Percentiles rank a stretch among this genome's conserved stretches.
Conservation (phyloP, 257 asterid genomes). For the Ophiorrhiza pumila region DNA sequence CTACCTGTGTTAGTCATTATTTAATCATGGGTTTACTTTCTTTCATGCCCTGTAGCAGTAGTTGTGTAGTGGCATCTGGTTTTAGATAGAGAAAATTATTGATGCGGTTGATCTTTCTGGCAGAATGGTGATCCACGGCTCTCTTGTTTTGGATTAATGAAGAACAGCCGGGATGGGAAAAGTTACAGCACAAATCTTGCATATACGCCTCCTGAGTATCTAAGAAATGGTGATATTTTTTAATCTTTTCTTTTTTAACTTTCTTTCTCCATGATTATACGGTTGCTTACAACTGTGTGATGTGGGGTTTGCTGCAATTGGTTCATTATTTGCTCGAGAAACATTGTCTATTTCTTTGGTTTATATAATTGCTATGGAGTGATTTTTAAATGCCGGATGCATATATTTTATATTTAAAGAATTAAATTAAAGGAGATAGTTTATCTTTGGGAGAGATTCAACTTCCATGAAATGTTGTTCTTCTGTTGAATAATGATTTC, state of each 20-base stretch:
- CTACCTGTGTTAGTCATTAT: background rate
- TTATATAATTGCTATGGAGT: no score
- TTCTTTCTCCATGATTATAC: background rate
- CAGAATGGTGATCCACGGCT: conserved; percentile 97
- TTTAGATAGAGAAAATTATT: background rate
- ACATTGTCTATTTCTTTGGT: background rate
- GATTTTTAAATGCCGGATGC: background rate
- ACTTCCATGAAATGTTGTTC: background rate
- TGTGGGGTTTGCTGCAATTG: background rate
- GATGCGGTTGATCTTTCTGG: background rate
- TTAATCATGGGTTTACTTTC: background rate
- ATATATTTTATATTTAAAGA: background rate
- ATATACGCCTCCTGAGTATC: conserved; percentile 95
- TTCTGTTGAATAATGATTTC: background rate
- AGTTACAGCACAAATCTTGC: conserved; percentile 99
- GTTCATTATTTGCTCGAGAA: background rate
- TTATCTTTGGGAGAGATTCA: background rate
- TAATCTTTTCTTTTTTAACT: conserved; percentile 1
- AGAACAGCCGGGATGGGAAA: conserved; percentile 98
- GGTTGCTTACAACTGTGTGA: background rate
- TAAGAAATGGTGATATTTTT: conserved; percentile 66
- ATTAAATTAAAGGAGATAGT: background rate
- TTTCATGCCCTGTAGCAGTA: background rate
- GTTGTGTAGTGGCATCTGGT: background rate
- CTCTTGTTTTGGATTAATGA: conserved; percentile 96